phyloP scores from a whole-genome alignment of 2,329 filamentous ascomycete genomes.

The Magnaporthiopsis rhizophila region DNA sequence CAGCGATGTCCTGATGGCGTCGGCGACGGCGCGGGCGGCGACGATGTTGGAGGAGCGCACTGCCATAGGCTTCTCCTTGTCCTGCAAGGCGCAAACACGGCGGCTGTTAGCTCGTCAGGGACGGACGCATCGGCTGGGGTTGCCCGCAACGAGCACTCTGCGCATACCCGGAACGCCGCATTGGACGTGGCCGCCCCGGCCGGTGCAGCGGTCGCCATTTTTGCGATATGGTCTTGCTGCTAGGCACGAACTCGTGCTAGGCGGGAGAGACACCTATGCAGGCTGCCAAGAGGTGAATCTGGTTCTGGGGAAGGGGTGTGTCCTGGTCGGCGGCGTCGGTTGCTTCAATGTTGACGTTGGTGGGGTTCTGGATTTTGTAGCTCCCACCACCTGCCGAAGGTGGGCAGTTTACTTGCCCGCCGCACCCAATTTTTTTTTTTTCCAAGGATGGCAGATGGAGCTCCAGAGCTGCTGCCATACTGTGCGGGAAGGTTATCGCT shows the following conservation, averaged over 20 bases:
- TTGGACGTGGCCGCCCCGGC: conserved; percentile 35
- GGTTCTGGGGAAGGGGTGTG: background rate
- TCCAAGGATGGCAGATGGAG: conserved; percentile 1
- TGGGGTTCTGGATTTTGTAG: conserved; percentile 6
- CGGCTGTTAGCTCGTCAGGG: background rate
- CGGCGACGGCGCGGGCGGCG: conserved; percentile 92
- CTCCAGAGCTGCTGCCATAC: background rate
- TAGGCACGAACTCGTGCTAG: background rate
- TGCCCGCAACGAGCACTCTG: conserved; percentile 15
- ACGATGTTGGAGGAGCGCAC: conserved; percentile 96
- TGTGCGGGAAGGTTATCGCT: background rate
- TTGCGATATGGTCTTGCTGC: conserved; percentile 10
- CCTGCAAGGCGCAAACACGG: conserved; percentile 30
- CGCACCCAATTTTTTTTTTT: conserved; percentile 3
- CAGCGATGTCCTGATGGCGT: conserved; percentile 94
- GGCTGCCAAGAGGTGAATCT: background rate
- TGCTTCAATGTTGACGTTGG: conserved; percentile 3
- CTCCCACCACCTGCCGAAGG: conserved; percentile 1
- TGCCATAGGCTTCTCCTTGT: conserved; percentile 98
- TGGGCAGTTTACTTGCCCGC: background rate
- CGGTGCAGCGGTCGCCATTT: conserved; percentile 38
- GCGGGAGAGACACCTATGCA: background rate
- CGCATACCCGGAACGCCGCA: conserved; percentile 48
- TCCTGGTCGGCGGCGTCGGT: background rate
- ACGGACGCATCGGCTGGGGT: conserved; percentile 19